Evolutionary conservation across 1,284 basidiomycete genomes (phyloP), one percentile per base, ranked within the genome.

Genomic region (Vanrija humicola): DNA sequence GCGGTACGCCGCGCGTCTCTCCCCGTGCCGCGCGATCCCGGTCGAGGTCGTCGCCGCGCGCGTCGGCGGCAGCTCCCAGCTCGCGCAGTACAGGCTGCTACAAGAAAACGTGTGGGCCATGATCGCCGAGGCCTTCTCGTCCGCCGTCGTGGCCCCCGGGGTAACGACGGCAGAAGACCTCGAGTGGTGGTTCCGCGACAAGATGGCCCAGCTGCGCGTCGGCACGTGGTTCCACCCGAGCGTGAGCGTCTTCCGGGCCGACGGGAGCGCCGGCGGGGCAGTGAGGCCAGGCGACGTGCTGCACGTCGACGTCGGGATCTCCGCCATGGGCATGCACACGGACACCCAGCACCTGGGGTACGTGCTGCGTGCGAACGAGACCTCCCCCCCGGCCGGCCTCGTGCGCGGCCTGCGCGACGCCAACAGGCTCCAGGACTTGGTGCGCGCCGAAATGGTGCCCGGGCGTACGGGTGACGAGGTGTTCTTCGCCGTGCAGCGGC

Each of bases 261-360:
- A 55, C 28, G 56, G 59, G 12, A 47, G 57, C 15, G 51, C 56
- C 16, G 51, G 29, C 0, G 54, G 59, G 5, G 48, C 10, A 7
- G 28, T 28, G 28, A 28, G 63, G 39, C 80, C 79, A 21, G 54
- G 60, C 50, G 80, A 83, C 63, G 74, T 82, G 55, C 69, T 83
- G 12, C 82, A 83, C 63, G 80, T 82, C 50, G 82, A 83, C 61
- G 82, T 81, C 63, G 81, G 82, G 0, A 79, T 83, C 58, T 80
- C 78, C 18, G 80, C 80, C 1, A 80, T 82, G 78, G 78, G 79
- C 21, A 68, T 83, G 70, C 81, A 82, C 64, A 83, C 82, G 23
- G 82, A 83, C 62, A 81, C 80, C 0, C 82, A 83, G 61, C 82
- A 83, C 58, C 78, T 83, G 69, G 81, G 78, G 15, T 82, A 83